Conservation (phyloP, 2,329 filamentous ascomycete species). For the Cordyceps farinosa region DNA sequence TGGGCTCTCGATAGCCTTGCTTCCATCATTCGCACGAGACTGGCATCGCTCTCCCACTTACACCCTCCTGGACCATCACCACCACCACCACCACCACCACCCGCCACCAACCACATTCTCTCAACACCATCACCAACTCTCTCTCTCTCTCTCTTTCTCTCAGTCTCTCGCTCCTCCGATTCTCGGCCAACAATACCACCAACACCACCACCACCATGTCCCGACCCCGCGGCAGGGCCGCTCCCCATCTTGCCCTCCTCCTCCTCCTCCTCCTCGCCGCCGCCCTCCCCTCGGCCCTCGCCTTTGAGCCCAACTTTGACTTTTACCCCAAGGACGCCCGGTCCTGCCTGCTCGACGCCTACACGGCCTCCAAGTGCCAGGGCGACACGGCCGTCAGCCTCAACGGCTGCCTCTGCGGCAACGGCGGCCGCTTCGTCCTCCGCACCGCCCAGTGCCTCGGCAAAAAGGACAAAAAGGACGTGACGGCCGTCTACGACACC, state of each 20-base stretch:
- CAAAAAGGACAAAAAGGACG: constrained; percentile 28
- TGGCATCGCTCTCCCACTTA: too few relatives aligned
- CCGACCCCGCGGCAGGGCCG: neutral
- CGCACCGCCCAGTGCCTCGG: constrained; percentile 41
- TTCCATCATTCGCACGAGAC: too few relatives aligned
- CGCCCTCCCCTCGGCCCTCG: constrained; percentile 19
- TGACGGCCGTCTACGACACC: constrained; percentile 37
- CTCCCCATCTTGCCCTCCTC: neutral
- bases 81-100: too few relatives aligned
- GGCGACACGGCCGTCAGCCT: constrained; percentile 34
- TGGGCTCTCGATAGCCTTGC: too few relatives aligned
- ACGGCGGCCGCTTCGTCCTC: constrained; percentile 44
- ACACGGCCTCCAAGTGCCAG: constrained; percentile 35
- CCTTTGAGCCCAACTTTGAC: constrained; percentile 39
- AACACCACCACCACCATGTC: neutral
- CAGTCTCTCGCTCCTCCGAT: too few relatives aligned
- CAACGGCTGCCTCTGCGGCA: constrained; percentile 44
- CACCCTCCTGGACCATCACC: too few relatives aligned
- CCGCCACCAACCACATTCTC: neutral
- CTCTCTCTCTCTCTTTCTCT: too few relatives aligned
- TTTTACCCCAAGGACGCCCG: constrained; percentile 41
- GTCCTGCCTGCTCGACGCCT: constrained; percentile 37
- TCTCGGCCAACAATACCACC: neutral
- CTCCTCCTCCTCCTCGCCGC: neutral
- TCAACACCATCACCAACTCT: neutral